Evolutionary conservation across 495 filamentous ascomycete species (phyloP).

Genomic region (Penicillium fimorum): DNA sequence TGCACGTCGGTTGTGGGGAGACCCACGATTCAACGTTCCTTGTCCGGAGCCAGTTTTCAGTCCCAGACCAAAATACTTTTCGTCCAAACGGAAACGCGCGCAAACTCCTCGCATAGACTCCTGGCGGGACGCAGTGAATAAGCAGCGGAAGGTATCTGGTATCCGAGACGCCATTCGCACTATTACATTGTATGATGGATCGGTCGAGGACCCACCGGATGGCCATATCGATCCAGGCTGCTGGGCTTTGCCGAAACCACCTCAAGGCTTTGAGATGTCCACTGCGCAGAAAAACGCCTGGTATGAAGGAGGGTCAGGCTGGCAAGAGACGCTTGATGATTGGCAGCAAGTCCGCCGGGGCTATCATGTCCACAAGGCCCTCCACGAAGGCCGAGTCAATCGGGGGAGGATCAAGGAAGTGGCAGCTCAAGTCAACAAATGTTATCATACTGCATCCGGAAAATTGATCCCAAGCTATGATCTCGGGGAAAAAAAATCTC

Average conservation of each 20-base stretch:
- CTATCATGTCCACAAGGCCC: constrained; percentile 36
- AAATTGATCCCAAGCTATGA: constrained; percentile 13
- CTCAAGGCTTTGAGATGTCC: constrained; percentile 41
- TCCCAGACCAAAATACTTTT: constrained; percentile 31
- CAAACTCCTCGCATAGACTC: constrained; percentile 36
- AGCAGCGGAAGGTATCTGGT: constrained; percentile 29
- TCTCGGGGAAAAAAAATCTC: background rate
- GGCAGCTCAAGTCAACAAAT: constrained; percentile 21
- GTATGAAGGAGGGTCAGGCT: constrained; percentile 44
- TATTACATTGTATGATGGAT: constrained; percentile 36
- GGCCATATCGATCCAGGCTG: constrained; percentile 40
- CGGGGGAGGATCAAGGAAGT: constrained; percentile 34
- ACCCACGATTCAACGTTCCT: constrained; percentile 38
- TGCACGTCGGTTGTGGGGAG: constrained; percentile 33
- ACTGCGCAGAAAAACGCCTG: constrained; percentile 36
- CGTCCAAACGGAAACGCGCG: constrained; percentile 16
- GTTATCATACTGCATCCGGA: constrained; percentile 20
- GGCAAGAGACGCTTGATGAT: constrained; percentile 44
- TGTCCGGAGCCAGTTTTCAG: constrained; percentile 24
- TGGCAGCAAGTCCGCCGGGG: constrained; percentile 40
- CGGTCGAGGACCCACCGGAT: constrained; percentile 42
- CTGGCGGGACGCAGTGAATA: constrained; percentile 43
- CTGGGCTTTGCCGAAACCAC: constrained; percentile 46
- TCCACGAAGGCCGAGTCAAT: constrained; percentile 40
- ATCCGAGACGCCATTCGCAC: constrained; percentile 26